Evolutionary conservation across 2,329 filamentous ascomycete species (phyloP).

Genomic region (Arthroderma uncinatum): DNA sequence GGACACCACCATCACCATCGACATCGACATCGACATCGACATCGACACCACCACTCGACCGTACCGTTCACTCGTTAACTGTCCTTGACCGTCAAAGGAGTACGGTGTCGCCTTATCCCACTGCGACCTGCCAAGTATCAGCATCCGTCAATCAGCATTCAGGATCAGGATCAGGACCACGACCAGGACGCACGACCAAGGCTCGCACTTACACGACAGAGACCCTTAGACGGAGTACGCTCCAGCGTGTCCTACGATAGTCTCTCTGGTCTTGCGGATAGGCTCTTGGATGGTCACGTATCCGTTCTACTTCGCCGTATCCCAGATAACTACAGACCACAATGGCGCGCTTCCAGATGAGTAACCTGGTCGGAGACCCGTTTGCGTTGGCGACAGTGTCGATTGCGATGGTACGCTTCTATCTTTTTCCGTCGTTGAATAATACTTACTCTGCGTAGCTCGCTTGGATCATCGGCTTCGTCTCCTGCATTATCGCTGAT

Average conservation of each 20-base stretch:
- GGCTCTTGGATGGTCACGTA: background rate
- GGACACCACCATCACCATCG: background rate
- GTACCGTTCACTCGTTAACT: background rate
- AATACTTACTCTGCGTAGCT: constrained; percentile 45
- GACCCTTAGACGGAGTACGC: background rate
- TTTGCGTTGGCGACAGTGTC: constrained; percentile 92
- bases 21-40: background rate
- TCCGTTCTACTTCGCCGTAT: background rate
- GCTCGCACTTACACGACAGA: too few relatives aligned
- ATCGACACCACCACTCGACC: background rate
- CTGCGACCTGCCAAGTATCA: too few relatives aligned
- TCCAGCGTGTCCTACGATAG: too few relatives aligned
- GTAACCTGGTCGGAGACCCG: constrained; percentile 89
- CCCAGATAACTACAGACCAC: constrained; percentile 34
- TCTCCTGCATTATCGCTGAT: constrained; percentile 67
- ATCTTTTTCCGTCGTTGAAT: background rate
- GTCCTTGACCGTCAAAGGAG: too few relatives aligned
- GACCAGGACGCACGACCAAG: too few relatives aligned
- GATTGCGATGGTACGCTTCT: constrained; percentile 63
- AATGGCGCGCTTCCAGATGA: constrained; percentile 56
- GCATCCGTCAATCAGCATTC: too few relatives aligned
- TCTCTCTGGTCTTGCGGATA: too few relatives aligned
- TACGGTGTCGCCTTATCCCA: too few relatives aligned
- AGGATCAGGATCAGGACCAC: too few relatives aligned
- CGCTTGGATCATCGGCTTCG: constrained; percentile 87